Base-by-base conservation (phyloP, 2,329 filamentous ascomycete genomes). In the Tolypocladium pustulatum region DNA sequence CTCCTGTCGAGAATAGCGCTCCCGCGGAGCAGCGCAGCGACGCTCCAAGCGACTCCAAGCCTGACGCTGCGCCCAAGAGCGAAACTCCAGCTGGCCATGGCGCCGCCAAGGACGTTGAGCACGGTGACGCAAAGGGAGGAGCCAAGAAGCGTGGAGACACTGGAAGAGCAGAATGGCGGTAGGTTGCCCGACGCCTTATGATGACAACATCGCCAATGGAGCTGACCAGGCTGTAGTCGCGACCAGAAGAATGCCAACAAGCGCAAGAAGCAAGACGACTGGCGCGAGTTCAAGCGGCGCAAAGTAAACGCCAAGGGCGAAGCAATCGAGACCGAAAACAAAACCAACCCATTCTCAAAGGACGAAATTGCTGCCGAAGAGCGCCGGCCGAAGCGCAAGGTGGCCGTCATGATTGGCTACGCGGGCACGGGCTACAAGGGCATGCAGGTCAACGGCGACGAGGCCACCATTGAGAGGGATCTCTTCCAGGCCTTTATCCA, bases 401-500 rank as follows among this genome's bases (percentile, higher is more conserved):
- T 97, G 55, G 94, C 93, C 46, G 91, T 99, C 37, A 78, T 97
- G 78, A 87, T 99, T 66, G 94, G 94, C 20, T 99, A 99, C 73
- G 91, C 92, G 7, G 94, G 94, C 55, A 96, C 91, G 12, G 94
- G 94, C 20, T 99, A 99, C 79, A 92, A 91, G 75, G 94, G 94
- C 67, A 95, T 99, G 87, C 94, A 99, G 76, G 89, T 99, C 70
- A 86, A 87, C 71, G 80, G 80, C 66, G 76, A 85, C 63, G 86
- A 96, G 69, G 92, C 91, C 76, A 99, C 93, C 0, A 97, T 99
- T 63, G 94, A 99, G 76, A 90, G 93, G 51, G 94, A 99, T 66
- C 78, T 99, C 3, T 99, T 99, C 76, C 84, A 85, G 37, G 94
- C 94, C 3, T 93, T 99, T 66, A 88, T 99, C 62, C 85, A 86